phyloP scores from a whole-genome alignment of 1,139 yeast genomes.

The Candida sanyaensis region DNA sequence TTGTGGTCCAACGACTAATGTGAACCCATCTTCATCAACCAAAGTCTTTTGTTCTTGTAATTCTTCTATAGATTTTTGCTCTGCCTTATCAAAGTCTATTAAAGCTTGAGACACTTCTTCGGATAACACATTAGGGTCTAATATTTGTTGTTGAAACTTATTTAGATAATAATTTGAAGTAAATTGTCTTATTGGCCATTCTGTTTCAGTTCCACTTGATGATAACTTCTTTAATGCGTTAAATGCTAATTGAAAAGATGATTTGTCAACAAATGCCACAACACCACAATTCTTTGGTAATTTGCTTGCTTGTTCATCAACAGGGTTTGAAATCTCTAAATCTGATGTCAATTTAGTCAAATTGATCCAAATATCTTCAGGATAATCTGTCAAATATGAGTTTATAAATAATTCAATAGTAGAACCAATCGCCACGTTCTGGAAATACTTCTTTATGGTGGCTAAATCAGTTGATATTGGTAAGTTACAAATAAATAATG shows the following conservation, averaged over 20 bases:
- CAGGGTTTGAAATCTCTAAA: conserved; percentile 34
- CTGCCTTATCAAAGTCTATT: conserved; percentile 70
- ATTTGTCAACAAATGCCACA: conserved; percentile 73
- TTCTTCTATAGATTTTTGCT: conserved; percentile 62
- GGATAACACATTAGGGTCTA: conserved; percentile 50
- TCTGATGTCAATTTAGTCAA: conserved; percentile 63
- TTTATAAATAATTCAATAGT: conserved; percentile 52
- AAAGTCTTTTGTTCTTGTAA: conserved; percentile 55
- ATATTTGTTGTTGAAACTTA: conserved; percentile 31
- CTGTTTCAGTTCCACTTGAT: conserved; percentile 21
- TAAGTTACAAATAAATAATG: conserved; percentile 74
- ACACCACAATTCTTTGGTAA: conserved; percentile 76
- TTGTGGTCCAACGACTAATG: conserved; percentile 83
- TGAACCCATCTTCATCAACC: conserved; percentile 93
- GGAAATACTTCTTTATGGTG: conserved; percentile 58
- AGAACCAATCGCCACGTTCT: conserved; percentile 59
- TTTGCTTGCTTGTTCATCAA: conserved; percentile 33
- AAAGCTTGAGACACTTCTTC: conserved; percentile 58
- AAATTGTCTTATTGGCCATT: conserved; percentile 33
- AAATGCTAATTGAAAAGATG: conserved; percentile 69
- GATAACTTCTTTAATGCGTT: conserved; percentile 55
- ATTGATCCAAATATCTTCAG: conserved; percentile 59
- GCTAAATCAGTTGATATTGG: conserved; percentile 63
- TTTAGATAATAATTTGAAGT: conserved; percentile 33
- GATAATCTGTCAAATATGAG: conserved; percentile 39